A percentile compares a stretch with the other conserved stretches of the same genome.
Evolutionary conservation across 441 rosid genomes (phyloP).

Genomic region (Arabidopsis lyrata): DNA sequence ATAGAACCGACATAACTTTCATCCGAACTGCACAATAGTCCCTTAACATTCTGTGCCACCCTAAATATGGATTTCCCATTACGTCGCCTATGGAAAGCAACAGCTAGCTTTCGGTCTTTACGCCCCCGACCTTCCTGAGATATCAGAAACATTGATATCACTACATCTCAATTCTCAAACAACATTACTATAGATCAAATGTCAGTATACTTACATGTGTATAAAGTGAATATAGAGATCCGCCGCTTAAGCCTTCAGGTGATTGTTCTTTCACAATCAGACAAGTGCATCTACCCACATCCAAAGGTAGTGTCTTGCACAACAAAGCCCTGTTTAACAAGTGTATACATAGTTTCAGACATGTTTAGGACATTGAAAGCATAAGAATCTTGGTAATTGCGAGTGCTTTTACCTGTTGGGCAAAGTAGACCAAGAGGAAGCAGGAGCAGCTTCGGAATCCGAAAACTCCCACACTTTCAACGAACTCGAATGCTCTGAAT

Average conservation of each 20-base stretch:
- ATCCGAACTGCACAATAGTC: constrained; percentile 67
- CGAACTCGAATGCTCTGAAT: constrained; percentile 69
- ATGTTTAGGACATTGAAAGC: constrained; percentile 23
- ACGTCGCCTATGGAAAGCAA: constrained; percentile 73
- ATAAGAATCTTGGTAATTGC: not conserved
- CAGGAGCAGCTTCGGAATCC: constrained; percentile 94
- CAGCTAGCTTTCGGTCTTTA: constrained; percentile 83
- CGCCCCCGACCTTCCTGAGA: constrained; percentile 90
- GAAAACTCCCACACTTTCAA: constrained; percentile 90
- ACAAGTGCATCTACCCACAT: constrained; percentile 90
- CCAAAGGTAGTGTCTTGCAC: constrained; percentile 87
- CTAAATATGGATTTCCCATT: constrained; percentile 72
- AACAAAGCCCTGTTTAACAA: constrained; percentile 67
- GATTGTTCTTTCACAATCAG: constrained; percentile 76
- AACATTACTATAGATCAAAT: not conserved
- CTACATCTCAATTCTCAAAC: not conserved
- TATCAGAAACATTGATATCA: constrained; percentile 49
- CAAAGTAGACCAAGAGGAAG: constrained; percentile 91
- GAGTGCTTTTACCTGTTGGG: constrained; percentile 67
- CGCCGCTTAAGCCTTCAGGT: constrained; percentile 60
- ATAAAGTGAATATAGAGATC: constrained; percentile 72
- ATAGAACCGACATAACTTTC: constrained; percentile 75
- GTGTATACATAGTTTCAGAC: not conserved
- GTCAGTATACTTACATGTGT: constrained; percentile 65
- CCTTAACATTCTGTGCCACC: constrained; percentile 75